Evolutionary conservation across 768 basidiomycete genomes (phyloP), one percentile per base, ranked within the genome.

Genomic region (Leucosporidium scottii): DNA sequence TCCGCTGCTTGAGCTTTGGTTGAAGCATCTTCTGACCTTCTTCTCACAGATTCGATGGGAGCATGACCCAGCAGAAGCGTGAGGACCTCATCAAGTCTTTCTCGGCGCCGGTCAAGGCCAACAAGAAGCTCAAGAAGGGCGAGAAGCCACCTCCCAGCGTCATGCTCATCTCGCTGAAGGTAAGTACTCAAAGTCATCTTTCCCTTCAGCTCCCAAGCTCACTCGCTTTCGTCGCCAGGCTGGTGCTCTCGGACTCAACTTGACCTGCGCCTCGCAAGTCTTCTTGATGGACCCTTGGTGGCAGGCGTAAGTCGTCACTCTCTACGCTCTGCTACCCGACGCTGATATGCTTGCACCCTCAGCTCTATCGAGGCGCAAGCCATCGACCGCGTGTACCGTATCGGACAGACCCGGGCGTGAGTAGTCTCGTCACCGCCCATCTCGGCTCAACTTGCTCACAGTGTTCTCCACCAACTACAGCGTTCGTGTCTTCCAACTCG

Each of bases 211-310:
- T 15, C 15, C 3, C 34, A 10, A 34, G 34, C 51, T 57, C 23
- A 53, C 34, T 10, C 0, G 1, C 5, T 1, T 3, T 1, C 4
- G 25, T 17, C 13, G 8, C 21, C 64, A 69, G 67, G 70, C 68
- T n/a, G 75, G 75, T 10, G 73, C 73, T 21, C 67, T 74, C 36
- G 75, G 75, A 1, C 59, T 76, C 54, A 76, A 76, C 62, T 56
- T 76, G 65, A 74, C 74, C 2, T 54, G 68, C 53, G 70, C 70
- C 21, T 67, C 65, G 25, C 70, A 72, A 49, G 75, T 76, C 59
- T 73, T 74, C 48, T 57, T 76, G 27, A 71, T 76, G 72, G 72
- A 74, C 34, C 72, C 73, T 51, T 70, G 69, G 73, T 75, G 75
- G 75, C 71, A 74, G 60, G 65, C 68, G 60, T 61, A 13, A 34